These are phyloP conservation scores for Stagonosporopsis vannaccii DNA, from an alignment of 2,329 filamentous ascomycete genomes.

Conservation along the genomic window DNA sequence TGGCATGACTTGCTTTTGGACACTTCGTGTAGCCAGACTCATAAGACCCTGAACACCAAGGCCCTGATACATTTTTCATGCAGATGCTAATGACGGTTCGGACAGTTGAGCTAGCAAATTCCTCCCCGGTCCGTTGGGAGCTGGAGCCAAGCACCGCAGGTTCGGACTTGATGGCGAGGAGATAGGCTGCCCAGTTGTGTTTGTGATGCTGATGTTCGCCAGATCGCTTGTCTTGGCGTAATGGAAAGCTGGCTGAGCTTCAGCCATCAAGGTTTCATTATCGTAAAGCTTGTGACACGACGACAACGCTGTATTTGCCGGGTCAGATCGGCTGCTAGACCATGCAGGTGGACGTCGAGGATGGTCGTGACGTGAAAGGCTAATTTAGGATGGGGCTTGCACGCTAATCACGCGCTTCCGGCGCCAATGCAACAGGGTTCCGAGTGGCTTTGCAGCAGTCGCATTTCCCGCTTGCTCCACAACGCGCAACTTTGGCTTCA, in stretches of 20 bases:
- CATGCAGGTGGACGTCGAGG: slow-evolving; percentile 12
- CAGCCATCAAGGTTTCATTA: slow-evolving; percentile 2
- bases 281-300: slow-evolving; percentile 10
- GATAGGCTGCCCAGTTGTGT: neutral
- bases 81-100: neutral
- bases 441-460: slow-evolving; percentile 11
- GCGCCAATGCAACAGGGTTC: slow-evolving; percentile 10
- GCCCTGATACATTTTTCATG: neutral
- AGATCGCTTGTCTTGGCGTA: neutral
- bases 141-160: neutral
- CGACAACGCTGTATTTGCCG: slow-evolving; percentile 8
- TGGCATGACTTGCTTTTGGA: slow-evolving; percentile 17
- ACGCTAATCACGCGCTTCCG: slow-evolving; percentile 14
- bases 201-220: neutral
- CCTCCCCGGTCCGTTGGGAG: neutral
- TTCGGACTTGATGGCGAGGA: neutral
- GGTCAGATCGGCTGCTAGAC: slow-evolving; percentile 14
- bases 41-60: slow-evolving; percentile 7
- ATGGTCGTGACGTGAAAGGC: slow-evolving; percentile 16
- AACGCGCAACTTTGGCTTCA: slow-evolving; percentile 11
- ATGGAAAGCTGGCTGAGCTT: neutral
- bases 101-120: neutral
- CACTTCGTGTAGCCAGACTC: slow-evolving; percentile 16
- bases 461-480: slow-evolving; percentile 10
- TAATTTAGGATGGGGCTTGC: neutral